These are phyloP conservation scores for Trapa incisa DNA, from an alignment of 345 rosid species.

Conservation along the genomic window DNA sequence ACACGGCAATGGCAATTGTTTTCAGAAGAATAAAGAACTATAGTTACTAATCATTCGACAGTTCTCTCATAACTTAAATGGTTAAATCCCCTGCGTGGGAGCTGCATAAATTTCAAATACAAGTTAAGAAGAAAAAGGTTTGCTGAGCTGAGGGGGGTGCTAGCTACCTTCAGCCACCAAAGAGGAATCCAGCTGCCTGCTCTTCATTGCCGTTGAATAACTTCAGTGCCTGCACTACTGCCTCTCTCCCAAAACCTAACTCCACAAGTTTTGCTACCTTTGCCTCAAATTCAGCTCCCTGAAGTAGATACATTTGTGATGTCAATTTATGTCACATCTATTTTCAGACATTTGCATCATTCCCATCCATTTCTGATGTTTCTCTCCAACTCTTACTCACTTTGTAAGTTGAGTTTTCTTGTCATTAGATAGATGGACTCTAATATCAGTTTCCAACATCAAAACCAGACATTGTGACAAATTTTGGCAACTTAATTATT, in stretches of 20 bases:
- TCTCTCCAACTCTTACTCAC: neutral
- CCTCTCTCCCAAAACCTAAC: conserved; percentile 70
- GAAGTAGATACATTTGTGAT: conserved; percentile 7
- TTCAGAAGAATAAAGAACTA: too few species aligned
- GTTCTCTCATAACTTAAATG: too few species aligned
- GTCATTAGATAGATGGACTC: too few species aligned
- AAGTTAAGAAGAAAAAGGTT: neutral
- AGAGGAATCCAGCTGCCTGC: conserved; percentile 91
- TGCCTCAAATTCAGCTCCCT: conserved; percentile 83
- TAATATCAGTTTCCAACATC: too few species aligned
- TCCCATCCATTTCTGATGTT: neutral
- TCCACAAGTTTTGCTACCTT: conserved; percentile 86
- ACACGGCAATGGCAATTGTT: too few species aligned
- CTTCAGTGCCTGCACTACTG: conserved; percentile 72
- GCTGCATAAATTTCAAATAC: neutral
- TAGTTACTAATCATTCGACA: too few species aligned
- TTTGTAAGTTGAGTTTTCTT: too few species aligned
- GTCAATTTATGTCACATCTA: neutral
- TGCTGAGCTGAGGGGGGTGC: neutral
- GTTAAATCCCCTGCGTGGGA: neutral
- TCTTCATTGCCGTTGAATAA: conserved; percentile 80
- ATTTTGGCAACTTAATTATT: too few species aligned
- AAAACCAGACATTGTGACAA: too few species aligned
- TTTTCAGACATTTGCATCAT: neutral
- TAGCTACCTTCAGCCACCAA: conserved; percentile 46